These are phyloP conservation scores for Rhizoclosmatium sp. DNA, from an alignment of 192 early-diverging fungal species.

Conservation along the genomic window DNA sequence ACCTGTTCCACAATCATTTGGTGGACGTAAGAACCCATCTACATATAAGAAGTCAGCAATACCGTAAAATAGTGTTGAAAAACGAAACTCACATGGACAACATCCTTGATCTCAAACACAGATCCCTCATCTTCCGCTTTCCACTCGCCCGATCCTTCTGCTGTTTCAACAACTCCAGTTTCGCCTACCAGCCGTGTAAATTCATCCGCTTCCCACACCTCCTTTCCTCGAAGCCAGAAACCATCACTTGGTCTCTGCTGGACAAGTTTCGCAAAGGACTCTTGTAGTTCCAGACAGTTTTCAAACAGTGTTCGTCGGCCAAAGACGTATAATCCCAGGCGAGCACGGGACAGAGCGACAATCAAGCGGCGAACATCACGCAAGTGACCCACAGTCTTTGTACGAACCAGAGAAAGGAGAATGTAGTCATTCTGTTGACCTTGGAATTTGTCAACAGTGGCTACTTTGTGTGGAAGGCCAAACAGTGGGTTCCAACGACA, in stretches of 20 bases:
- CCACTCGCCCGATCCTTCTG: conserved; percentile 39
- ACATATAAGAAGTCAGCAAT: conserved; percentile 58
- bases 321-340: conserved; percentile 95
- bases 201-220: conserved; percentile 17
- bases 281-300: conserved; percentile 82
- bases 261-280: conserved; percentile 69
- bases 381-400: conserved; percentile 86
- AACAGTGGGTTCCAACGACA: conserved; percentile 91
- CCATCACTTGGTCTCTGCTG: conserved; percentile 63
- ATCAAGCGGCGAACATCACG: conserved; percentile 92
- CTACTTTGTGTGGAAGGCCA: conserved; percentile 76
- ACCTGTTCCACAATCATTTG: conserved; percentile 74
- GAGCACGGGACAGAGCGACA: conserved; percentile 92
- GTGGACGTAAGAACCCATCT: conserved; percentile 64
- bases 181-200: conserved; percentile 13
- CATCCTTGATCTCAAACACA: conserved; percentile 46
- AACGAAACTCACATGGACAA: conserved; percentile 46
- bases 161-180: conserved; percentile 34
- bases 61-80: conserved; percentile 47
- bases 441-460: conserved; percentile 98
- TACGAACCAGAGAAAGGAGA: conserved; percentile 92
- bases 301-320: conserved; percentile 77
- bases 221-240: conserved; percentile 55
- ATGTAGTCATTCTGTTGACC: conserved; percentile 94
- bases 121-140: conserved; percentile 4